phyloP scores from a whole-genome alignment of 805 yeast species.

The Alloascoidea africana region DNA sequence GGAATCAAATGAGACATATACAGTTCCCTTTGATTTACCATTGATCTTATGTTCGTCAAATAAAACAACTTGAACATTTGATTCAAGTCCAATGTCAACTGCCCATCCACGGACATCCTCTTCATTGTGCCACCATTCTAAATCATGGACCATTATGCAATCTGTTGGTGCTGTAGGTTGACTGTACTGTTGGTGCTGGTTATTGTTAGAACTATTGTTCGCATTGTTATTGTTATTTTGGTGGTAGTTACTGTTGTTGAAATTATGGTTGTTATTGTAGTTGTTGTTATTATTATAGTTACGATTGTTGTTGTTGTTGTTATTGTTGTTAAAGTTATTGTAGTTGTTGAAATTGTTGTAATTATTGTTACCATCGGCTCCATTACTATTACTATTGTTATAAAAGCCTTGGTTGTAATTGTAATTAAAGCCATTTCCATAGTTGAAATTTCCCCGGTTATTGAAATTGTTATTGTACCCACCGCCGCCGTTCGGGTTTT shows the following conservation, averaged over 20 bases:
- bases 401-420: not conserved
- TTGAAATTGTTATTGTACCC: conserved; percentile 15
- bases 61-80: conserved; percentile 3
- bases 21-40: conserved; percentile 11
- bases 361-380: not conserved
- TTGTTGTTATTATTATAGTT: not conserved
- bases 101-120: conserved; percentile 11
- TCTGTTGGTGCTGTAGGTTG: conserved; percentile 6
- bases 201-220: not conserved
- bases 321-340: not conserved
- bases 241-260: not conserved
- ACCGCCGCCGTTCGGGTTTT: too few species aligned
- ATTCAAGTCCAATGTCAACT: conserved; percentile 5
- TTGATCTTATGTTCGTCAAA: conserved; percentile 12
- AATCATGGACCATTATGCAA: conserved; percentile 6
- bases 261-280: not conserved
- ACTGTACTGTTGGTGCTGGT: not conserved
- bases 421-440: conserved; percentile 3
- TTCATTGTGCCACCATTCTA: conserved; percentile 12
- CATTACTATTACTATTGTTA: not conserved
- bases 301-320: not conserved
- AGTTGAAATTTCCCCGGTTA: conserved; percentile 7
- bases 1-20: conserved; percentile 7
- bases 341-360: not conserved
- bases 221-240: not conserved